Conservation (phyloP, 2,329 filamentous ascomycete genomes). For the Pseudomassariella vexata region DNA sequence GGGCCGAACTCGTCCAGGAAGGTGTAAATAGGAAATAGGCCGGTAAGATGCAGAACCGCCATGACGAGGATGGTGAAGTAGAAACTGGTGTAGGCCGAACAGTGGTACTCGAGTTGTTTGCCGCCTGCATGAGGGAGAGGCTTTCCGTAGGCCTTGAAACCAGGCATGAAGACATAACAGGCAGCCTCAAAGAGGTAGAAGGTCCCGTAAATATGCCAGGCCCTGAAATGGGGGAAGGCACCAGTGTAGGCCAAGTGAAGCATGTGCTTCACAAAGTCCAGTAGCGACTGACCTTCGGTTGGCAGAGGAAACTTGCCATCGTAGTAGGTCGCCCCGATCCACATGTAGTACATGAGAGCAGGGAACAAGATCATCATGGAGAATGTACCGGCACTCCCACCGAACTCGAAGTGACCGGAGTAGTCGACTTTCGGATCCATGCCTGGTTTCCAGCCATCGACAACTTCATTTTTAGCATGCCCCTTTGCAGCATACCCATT, state of each 20-base stretch:
- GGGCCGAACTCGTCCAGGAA: constrained; percentile 94
- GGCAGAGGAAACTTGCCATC: constrained; percentile 73
- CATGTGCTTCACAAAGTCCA: constrained; percentile 68
- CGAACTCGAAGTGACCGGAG: constrained; percentile 72
- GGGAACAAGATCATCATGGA: constrained; percentile 92
- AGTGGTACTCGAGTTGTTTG: constrained; percentile 90
- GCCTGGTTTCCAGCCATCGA: constrained; percentile 55
- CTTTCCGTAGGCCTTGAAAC: constrained; percentile 83
- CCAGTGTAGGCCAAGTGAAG: constrained; percentile 70
- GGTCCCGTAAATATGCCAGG: constrained; percentile 91
- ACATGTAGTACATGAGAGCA: constrained; percentile 98
- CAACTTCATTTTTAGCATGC: constrained; percentile 22
- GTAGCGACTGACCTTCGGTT: constrained; percentile 57
- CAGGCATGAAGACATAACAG: constrained; percentile 81
- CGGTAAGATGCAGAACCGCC: constrained; percentile 70
- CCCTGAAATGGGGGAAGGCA: constrained; percentile 75
- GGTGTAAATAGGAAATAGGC: constrained; percentile 82
- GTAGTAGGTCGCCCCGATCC: constrained; percentile 92
- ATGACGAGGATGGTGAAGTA: constrained; percentile 76
- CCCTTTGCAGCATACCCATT: constrained; percentile 24
- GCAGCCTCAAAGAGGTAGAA: constrained; percentile 82
- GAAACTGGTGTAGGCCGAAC: constrained; percentile 81
- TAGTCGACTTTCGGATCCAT: constrained; percentile 58
- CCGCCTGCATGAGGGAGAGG: constrained; percentile 75
- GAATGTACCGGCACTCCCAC: constrained; percentile 72